Evolutionary conservation across 2,329 filamentous ascomycete genomes (phyloP).

Genomic region (Ploettnerulaceae sp.): DNA sequence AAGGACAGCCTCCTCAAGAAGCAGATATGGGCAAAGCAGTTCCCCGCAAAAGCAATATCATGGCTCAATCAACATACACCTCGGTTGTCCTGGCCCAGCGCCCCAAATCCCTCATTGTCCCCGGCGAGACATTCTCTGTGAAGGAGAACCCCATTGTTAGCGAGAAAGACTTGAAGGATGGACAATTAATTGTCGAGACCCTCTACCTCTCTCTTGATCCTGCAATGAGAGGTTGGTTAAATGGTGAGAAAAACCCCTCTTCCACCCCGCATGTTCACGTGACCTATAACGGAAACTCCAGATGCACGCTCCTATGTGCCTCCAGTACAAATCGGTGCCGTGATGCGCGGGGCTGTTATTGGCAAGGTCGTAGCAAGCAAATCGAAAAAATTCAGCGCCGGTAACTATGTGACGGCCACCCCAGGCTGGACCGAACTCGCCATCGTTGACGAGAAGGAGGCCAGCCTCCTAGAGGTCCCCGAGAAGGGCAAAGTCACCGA

Average conservation of each 20-base stretch:
- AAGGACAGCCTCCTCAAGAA: neutral
- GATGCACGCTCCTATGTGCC: slow-evolving; percentile 58
- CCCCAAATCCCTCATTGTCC: slow-evolving; percentile 55
- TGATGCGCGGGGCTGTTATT: slow-evolving; percentile 62
- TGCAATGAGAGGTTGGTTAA: slow-evolving; percentile 72
- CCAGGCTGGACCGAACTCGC: slow-evolving; percentile 65
- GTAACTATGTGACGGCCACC: slow-evolving; percentile 51
- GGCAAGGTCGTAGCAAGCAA: slow-evolving; percentile 59
- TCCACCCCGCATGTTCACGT: slow-evolving; percentile 5
- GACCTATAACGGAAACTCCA: slow-evolving; percentile 6
- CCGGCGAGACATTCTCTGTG: slow-evolving; percentile 58
- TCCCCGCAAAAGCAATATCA: slow-evolving; percentile 25
- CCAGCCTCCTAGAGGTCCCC: slow-evolving; percentile 40
- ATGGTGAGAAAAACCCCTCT: slow-evolving; percentile 31
- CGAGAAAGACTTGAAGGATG: slow-evolving; percentile 51
- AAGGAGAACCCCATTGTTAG: slow-evolving; percentile 45
- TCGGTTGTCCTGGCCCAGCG: slow-evolving; percentile 58
- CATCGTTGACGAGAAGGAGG: slow-evolving; percentile 49
- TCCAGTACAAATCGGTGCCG: slow-evolving; percentile 61
- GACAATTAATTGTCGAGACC: slow-evolving; percentile 55
- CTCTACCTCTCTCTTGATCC: slow-evolving; percentile 68
- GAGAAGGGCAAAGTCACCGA: slow-evolving; percentile 47
- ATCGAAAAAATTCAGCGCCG: slow-evolving; percentile 48
- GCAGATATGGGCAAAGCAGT: slow-evolving; percentile 22
- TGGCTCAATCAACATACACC: slow-evolving; percentile 32